Evolutionary conservation across 345 rosid genomes (phyloP), one percentile per base, ranked within the genome.

Genomic region (Crucihimalaya himalaica): DNA sequence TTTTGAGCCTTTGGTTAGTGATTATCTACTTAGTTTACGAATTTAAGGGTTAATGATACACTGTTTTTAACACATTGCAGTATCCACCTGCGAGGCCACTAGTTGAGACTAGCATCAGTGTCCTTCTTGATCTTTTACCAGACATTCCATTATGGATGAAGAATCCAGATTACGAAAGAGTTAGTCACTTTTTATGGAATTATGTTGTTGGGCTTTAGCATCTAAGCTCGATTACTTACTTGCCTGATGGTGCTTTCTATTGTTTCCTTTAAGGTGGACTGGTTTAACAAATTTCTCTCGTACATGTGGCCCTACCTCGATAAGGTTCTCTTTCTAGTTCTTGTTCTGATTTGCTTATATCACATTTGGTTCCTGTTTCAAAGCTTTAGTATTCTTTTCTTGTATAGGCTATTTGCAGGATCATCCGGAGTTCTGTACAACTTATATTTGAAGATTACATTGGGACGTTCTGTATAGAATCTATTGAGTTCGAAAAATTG

Each of bases 271-370:
- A 70, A 90, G 96, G 91, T 90, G 18, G 93, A 90, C 25, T 90
- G 93, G 96, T 63, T 90, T 57, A 90, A 90, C 84, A 88, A 68
- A 77, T 79, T 88, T 82, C 68, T 90, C 59, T 67, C 75, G 2
- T 78, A 83, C 72, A 78, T 86, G 87, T 90, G 96, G 96, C 89
- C 96, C 14, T 85, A 80, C 81, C 89, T 90, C 40, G 88, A 90
- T 34, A 86, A 90, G 91, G 96, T 89, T 53, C 39, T 53, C 39
- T 61, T 37, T 68, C 6, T 42, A 15, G 3, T 42, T 56, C 47
- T 76, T 5, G 6, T 66, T 60, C 18, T 47, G 21, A 71, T 71
- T 42, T 66, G 28, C 1, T 15, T 39, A 23, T 59, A 57, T 67
- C 20, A 14, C 47, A 32, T 0, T 28, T 42, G 5, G 31, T 14